A percentile compares a stretch with the other conserved stretches of the same genome.
Evolutionary conservation across 306 rosid species (phyloP).

Genomic region (Cercis canadensis): DNA sequence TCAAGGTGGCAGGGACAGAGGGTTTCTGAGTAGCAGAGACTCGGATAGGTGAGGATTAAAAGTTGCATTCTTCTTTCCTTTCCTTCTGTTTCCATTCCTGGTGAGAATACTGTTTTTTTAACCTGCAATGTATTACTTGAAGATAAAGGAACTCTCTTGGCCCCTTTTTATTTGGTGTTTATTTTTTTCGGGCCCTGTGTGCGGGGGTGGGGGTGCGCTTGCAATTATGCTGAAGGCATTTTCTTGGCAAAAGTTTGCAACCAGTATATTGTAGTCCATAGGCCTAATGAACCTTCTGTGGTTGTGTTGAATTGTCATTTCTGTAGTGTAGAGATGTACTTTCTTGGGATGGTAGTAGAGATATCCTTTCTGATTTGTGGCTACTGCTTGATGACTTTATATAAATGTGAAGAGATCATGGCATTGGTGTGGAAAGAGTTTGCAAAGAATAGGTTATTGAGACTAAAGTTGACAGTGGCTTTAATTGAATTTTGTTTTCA

Average conservation of each 20-base stretch:
- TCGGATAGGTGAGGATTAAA: constrained; percentile 62
- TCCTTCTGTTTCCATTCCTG: constrained; percentile 4
- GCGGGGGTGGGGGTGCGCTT: background rate
- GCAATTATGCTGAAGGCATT: background rate
- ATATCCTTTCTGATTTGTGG: background rate
- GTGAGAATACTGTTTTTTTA: constrained; percentile 10
- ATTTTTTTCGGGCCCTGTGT: too few relatives aligned
- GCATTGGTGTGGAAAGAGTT: too few relatives aligned
- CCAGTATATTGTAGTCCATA: background rate
- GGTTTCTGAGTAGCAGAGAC: constrained; percentile 76
- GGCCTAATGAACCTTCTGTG: too few relatives aligned
- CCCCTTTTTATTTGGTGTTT: too few relatives aligned
- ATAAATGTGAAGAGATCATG: background rate
- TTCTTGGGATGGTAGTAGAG: background rate
- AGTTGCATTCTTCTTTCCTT: background rate
- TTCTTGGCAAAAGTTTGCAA: background rate
- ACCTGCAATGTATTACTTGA: background rate
- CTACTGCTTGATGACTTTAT: background rate
- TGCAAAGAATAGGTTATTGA: too few relatives aligned
- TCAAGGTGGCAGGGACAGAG: constrained; percentile 75
- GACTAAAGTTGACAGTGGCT: background rate
- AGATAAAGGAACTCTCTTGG: background rate
- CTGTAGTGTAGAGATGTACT: background rate
- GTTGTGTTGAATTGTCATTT: too few relatives aligned
- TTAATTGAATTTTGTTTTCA: background rate